Base-by-base conservation (phyloP, 805 yeast species). In the Hyphopichia homilentoma region DNA sequence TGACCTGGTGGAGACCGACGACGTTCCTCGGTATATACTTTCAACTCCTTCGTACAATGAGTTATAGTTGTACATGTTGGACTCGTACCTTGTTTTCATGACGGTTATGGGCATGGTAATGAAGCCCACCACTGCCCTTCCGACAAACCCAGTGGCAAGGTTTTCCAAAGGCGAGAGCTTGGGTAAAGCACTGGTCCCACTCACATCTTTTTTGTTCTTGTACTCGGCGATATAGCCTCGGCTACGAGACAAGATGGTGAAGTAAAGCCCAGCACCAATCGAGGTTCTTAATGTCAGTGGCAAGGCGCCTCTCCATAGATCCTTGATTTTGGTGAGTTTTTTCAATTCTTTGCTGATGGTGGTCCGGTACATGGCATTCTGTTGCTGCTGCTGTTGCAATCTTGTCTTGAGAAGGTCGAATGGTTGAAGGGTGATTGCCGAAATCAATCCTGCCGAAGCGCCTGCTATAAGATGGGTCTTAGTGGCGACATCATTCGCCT, bases 31-130 rank as follows among this genome's bases (percentile, higher is more conserved):
- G 36, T 71, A 77, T 3, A 87, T 83, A 5, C 77, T 74, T 21
- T 44, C 58, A 1, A 74, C 50, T 0, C 95, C 90, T 21, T 76
- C 79, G 13, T 52, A 39, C 41, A 93, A 49, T 5, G 93, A 77
- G 19, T 61, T 68, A 57, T 88, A 87, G 25, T 73, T 59, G 57
- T 85, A 90, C 34, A 82, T 43, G 22, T 81, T 80, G 4, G 96
- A 85, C 61, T 93, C 97, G 48, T 74, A 88, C 22, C 97, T 69
- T 4, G 94, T 93, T 53, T 93, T 93, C 18, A 93, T 59, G 3
- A 93, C 79, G 0, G 98, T 93, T 7, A 93, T 73, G 1, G 98
- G 98, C 98, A 93, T 93, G 5, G 96, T 86, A 6, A 85, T 40
- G 41, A 81, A 73, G 2, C 98, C 98, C 2, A 88, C 95, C 1